Evolutionary conservation across 2,329 filamentous ascomycete genomes (phyloP).

Genomic region (Aureobasidium sp.): DNA sequence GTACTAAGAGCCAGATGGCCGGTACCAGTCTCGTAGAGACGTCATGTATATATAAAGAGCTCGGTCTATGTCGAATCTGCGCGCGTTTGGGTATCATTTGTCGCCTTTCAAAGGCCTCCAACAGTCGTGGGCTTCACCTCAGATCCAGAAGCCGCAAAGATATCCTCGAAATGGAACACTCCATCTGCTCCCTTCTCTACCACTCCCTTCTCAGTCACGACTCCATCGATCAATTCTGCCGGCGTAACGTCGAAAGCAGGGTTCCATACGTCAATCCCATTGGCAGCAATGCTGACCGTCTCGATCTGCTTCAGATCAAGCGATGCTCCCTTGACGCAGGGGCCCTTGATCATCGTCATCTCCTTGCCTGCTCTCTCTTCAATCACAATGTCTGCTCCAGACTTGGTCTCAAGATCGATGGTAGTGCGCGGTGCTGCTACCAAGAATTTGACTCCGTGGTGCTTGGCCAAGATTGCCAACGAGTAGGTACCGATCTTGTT

Average conservation of each 20-base stretch:
- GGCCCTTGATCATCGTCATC: constrained; percentile 76
- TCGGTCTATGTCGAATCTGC: not conserved
- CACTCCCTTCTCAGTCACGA: constrained; percentile 87
- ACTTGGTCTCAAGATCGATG: constrained; percentile 74
- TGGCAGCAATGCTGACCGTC: constrained; percentile 68
- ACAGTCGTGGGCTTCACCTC: constrained; percentile 24
- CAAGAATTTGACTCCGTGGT: constrained; percentile 88
- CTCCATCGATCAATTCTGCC: constrained; percentile 76
- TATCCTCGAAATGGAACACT: constrained; percentile 50
- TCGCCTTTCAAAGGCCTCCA: constrained; percentile 20
- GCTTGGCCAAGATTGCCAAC: constrained; percentile 77
- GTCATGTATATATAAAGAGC: not conserved
- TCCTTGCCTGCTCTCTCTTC: constrained; percentile 78
- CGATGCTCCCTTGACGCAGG: constrained; percentile 50
- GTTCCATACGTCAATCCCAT: constrained; percentile 84
- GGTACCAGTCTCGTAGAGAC: not conserved
- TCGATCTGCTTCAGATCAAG: constrained; percentile 56
- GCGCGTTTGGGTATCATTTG: not conserved
- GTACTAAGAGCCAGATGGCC: not conserved
- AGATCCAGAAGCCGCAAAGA: constrained; percentile 26
- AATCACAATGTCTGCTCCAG: constrained; percentile 74
- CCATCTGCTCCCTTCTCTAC: constrained; percentile 68
- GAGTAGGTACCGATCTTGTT: constrained; percentile 98
- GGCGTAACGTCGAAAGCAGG: constrained; percentile 96
- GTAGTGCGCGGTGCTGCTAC: constrained; percentile 92